Evolutionary conservation across 768 basidiomycete genomes (phyloP).

Genomic region (Auriscalpium vulgare): DNA sequence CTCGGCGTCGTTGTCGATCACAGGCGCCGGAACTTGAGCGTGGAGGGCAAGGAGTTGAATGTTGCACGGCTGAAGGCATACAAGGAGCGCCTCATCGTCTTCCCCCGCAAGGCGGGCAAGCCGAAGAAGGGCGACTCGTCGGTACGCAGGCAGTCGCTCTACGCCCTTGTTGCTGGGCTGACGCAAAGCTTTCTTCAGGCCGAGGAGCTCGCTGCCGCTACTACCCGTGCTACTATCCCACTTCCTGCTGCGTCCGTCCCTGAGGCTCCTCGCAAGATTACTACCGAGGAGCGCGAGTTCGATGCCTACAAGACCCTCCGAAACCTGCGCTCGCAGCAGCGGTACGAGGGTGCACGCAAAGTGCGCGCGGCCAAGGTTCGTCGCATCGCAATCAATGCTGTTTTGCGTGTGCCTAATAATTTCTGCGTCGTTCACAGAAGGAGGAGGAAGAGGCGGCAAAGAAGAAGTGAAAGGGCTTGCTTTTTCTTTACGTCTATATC

Average conservation of each 20-base stretch:
- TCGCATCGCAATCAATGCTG: slow-evolving; percentile 3
- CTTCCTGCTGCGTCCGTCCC: slow-evolving; percentile 60
- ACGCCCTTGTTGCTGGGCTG: background rate
- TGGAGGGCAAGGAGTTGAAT: slow-evolving; percentile 94
- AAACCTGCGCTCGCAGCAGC: slow-evolving; percentile 67
- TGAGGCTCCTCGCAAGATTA: slow-evolving; percentile 91
- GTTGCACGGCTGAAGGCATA: slow-evolving; percentile 91
- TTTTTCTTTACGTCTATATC: slow-evolving; percentile 13
- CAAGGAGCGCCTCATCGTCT: slow-evolving; percentile 88
- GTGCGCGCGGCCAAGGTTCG: slow-evolving; percentile 77
- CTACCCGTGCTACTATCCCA: slow-evolving; percentile 58
- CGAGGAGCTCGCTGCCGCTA: slow-evolving; percentile 72
- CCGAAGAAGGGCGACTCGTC: slow-evolving; percentile 93
- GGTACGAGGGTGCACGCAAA: slow-evolving; percentile 86
- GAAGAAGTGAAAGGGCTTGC: slow-evolving; percentile 57
- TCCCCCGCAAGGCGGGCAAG: slow-evolving; percentile 93
- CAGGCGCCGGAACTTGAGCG: slow-evolving; percentile 91
- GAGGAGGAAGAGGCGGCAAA: slow-evolving; percentile 90
- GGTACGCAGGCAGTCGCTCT: slow-evolving; percentile 38
- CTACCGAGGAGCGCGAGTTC: slow-evolving; percentile 81
- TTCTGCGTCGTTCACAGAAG: slow-evolving; percentile 40
- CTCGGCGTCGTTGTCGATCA: slow-evolving; percentile 96
- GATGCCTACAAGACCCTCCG: slow-evolving; percentile 88
- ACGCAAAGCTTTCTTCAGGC: slow-evolving; percentile 37
- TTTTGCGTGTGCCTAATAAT: background rate